Conservation (phyloP, 1,139 yeast species). For the Tardiomyces digboiensis region DNA sequence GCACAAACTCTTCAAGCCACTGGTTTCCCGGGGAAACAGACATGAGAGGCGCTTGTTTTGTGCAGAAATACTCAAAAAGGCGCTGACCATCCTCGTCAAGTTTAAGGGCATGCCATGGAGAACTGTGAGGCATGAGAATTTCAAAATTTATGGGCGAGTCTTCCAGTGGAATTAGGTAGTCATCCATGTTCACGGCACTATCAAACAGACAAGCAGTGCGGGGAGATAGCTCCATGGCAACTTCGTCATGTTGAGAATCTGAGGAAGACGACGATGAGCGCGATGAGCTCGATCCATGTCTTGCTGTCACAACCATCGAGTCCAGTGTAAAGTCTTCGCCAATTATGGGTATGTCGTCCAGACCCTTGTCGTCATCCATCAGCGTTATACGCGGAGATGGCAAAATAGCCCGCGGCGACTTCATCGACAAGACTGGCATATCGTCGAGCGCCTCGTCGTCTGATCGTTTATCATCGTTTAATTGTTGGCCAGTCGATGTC, state of each 20-base stretch:
- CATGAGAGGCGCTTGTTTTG: constrained; percentile 46
- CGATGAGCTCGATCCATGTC: too few species aligned
- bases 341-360: too few species aligned
- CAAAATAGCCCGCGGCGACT: not conserved
- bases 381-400: not conserved
- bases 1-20: constrained; percentile 64
- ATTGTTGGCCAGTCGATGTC: constrained; percentile 1
- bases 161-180: not conserved
- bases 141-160: not conserved
- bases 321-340: too few species aligned
- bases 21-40: constrained; percentile 62
- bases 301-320: too few species aligned
- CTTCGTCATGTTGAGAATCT: too few species aligned
- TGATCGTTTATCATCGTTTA: not conserved
- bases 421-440: not conserved
- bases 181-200: too few species aligned
- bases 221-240: too few species aligned
- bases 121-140: constrained; percentile 3
- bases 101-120: constrained; percentile 13
- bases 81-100: constrained; percentile 37
- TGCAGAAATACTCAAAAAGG: constrained; percentile 58
- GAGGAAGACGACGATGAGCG: too few species aligned
- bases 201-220: too few species aligned
- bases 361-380: not conserved
- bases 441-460: not conserved